Conservation (phyloP, 2,329 filamentous ascomycete genomes). For the Leptographium lundbergii region DNA sequence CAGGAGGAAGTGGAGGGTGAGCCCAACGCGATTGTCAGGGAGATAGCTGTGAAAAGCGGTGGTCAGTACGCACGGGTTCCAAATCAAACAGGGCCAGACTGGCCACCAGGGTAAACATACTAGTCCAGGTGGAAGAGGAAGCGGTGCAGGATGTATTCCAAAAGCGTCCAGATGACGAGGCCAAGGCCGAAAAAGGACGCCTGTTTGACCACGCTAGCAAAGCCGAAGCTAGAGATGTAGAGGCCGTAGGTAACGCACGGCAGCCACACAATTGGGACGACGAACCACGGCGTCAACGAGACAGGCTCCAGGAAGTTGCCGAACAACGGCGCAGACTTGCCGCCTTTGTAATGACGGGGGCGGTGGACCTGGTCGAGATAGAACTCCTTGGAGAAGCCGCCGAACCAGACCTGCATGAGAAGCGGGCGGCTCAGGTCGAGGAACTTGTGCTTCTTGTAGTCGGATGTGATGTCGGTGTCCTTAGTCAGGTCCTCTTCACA, state of each 20-base stretch:
- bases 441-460: constrained; percentile 90
- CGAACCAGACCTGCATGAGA: constrained; percentile 75
- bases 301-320: constrained; percentile 98
- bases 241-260: constrained; percentile 68
- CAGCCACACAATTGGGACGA: constrained; percentile 74
- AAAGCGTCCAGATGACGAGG: constrained; percentile 70
- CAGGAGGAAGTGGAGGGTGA: constrained; percentile 84
- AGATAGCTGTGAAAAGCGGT: constrained; percentile 50
- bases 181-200: constrained; percentile 57
- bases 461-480: constrained; percentile 63
- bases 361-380: constrained; percentile 94
- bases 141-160: constrained; percentile 81
- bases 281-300: constrained; percentile 87
- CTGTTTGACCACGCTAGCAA: constrained; percentile 34
- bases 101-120: constrained; percentile 38
- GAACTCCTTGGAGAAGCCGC: constrained; percentile 87
- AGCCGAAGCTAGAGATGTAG: constrained; percentile 48
- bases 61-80: background rate
- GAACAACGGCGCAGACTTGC: constrained; percentile 83
- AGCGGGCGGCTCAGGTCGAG: constrained; percentile 78
- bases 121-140: constrained; percentile 89
- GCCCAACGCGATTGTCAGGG: constrained; percentile 76
- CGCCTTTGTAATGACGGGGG: constrained; percentile 89
- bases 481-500: constrained; percentile 73
- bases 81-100: background rate